A percentile compares a stretch with the other conserved stretches of the same genome.
Conservation (phyloP, 306 rosid genomes). For the Cucurbita pepo region DNA sequence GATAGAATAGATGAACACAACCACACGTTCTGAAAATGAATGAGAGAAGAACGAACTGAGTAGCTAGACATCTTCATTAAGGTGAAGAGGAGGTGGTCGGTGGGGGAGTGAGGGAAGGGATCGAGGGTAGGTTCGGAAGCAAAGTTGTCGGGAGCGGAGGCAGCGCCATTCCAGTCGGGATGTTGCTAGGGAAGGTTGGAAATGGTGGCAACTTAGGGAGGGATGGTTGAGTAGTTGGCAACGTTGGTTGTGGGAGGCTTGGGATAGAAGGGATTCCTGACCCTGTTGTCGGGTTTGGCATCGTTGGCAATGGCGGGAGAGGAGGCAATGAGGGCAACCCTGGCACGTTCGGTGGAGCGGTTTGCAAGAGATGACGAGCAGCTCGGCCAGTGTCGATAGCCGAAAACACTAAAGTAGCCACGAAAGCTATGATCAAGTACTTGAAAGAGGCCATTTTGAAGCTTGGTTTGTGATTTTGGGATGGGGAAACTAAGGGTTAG, state of each 20-base stretch:
- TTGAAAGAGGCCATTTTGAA: slow-evolving; percentile 1
- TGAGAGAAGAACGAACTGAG: neutral
- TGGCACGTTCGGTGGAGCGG: neutral
- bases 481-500: neutral
- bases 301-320: neutral
- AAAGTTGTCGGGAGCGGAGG: neutral
- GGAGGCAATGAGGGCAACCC: neutral
- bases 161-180: neutral
- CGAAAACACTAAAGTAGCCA: neutral
- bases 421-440: neutral
- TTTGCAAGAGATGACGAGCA: slow-evolving; percentile 6
- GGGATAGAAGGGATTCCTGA: neutral
- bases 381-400: neutral
- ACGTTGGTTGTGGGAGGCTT: neutral
- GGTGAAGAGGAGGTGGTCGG: neutral
- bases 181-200: neutral
- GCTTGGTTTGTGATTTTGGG: neutral
- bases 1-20: neutral
- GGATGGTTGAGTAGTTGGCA: neutral
- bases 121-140: neutral
- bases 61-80: neutral
- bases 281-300: neutral
- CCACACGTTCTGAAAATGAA: neutral
- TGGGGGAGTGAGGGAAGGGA: neutral
- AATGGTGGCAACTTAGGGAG: neutral